Conservation (phyloP, 139 green algal genomes). For the Volvox africanus region DNA sequence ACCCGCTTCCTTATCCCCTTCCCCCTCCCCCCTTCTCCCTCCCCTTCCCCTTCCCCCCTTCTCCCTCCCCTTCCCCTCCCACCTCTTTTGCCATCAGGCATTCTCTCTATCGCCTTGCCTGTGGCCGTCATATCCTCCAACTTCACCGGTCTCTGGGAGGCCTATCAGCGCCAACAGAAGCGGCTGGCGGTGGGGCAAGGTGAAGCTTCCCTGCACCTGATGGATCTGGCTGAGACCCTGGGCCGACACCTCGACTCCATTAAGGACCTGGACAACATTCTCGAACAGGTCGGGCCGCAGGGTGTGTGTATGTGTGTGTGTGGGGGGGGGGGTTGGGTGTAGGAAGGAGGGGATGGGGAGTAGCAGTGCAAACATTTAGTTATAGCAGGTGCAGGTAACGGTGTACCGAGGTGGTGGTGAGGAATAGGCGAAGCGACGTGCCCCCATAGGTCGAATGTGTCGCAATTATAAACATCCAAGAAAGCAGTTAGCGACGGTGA, state of each 20-base stretch:
- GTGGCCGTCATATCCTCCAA: slow-evolving; percentile 60
- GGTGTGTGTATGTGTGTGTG: background rate
- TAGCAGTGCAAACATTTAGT: too few relatives aligned
- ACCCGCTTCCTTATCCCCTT: background rate
- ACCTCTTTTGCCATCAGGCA: background rate
- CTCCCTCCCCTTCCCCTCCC: too few relatives aligned
- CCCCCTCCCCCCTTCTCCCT: too few relatives aligned
- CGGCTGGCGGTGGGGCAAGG: background rate
- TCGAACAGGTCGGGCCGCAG: background rate
- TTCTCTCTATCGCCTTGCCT: slow-evolving; percentile 57
- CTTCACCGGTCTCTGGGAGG: slow-evolving; percentile 55
- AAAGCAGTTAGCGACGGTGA: too few relatives aligned
- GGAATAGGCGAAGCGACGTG: too few relatives aligned
- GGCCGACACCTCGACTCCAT: background rate
- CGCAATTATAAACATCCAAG: too few relatives aligned
- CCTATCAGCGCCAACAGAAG: background rate
- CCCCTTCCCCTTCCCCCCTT: too few relatives aligned
- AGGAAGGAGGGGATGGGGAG: too few relatives aligned
- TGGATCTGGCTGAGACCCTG: background rate
- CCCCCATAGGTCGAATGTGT: too few relatives aligned
- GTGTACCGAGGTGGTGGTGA: too few relatives aligned
- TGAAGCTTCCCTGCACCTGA: background rate
- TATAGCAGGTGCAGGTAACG: too few relatives aligned
- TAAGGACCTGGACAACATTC: background rate
- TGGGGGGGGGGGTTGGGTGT: background rate